These are phyloP conservation scores for Endotrypanum monterogeii DNA, from an alignment of 208 protist genomes.

Conservation along the genomic window DNA sequence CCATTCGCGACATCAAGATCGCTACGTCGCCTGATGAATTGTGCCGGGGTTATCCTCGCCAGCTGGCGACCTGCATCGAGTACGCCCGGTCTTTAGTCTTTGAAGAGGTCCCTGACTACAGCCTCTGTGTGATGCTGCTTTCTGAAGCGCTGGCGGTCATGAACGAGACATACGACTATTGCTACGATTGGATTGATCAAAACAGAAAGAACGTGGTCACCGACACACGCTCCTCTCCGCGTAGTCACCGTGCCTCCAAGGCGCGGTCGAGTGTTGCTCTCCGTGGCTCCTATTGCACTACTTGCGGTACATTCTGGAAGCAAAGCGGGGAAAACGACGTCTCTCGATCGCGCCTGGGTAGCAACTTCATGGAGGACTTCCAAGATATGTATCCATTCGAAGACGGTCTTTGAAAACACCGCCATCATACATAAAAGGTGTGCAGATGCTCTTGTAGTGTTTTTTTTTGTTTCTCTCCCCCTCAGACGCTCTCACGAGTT, in stretches of 20 bases:
- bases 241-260: conserved; percentile 6
- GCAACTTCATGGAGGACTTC: conserved; percentile 35
- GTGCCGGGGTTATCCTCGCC: conserved; percentile 46
- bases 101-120: conserved; percentile 79
- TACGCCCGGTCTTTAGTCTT: conserved; percentile 70
- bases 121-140: conserved; percentile 57
- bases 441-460: too few species aligned
- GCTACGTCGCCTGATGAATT: conserved; percentile 52
- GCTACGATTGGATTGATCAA: conserved; percentile 55
- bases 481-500: not conserved
- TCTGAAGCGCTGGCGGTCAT: conserved; percentile 33
- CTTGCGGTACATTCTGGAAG: conserved; percentile 24
- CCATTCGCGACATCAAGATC: conserved; percentile 67
- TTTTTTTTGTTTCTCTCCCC: not conserved
- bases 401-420: conserved; percentile 21
- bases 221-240: conserved; percentile 7
- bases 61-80: conserved; percentile 59
- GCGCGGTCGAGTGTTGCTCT: conserved; percentile 30
- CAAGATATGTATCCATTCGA: conserved; percentile 45
- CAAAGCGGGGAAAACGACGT: conserved; percentile 18
- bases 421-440: not conserved
- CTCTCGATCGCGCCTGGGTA: conserved; percentile 22
- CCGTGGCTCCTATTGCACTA: conserved; percentile 32
- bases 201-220: conserved; percentile 5
- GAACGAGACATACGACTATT: conserved; percentile 60